phyloP scores from a whole-genome alignment of 2,329 filamentous ascomycete species.

The Trichoderma koningiopsis region DNA sequence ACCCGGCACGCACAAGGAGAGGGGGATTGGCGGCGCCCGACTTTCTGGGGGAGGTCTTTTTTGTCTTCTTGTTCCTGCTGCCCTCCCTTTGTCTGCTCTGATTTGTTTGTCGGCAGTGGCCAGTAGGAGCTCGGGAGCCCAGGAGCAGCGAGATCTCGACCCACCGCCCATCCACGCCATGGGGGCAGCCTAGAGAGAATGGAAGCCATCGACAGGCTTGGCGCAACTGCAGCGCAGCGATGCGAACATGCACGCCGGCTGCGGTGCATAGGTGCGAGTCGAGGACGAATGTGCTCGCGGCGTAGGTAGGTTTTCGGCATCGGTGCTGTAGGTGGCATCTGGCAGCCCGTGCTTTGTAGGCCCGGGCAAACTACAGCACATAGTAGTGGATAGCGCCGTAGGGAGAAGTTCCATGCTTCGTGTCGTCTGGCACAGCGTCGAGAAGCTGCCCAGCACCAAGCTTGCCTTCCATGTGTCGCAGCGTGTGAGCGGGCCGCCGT shows the following conservation, averaged over 20 bases:
- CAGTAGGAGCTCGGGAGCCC: conserved; percentile 19
- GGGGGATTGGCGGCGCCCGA: conserved; percentile 1
- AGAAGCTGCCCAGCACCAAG: background rate
- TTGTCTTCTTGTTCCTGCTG: background rate
- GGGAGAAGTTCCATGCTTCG: background rate
- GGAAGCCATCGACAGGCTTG: background rate
- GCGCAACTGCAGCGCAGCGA: conserved; percentile 4
- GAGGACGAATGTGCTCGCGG: background rate
- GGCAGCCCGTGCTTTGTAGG: background rate
- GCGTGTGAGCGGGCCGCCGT: conserved; percentile 27
- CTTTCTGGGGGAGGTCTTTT: conserved; percentile 18
- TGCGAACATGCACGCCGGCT: background rate
- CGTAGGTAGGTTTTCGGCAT: background rate
- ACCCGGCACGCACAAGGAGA: conserved; percentile 13
- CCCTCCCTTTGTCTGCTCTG: conserved; percentile 15
- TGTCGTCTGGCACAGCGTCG: background rate
- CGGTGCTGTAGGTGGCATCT: background rate
- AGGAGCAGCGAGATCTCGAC: conserved; percentile 23
- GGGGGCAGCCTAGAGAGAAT: conserved; percentile 12
- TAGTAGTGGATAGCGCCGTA: background rate
- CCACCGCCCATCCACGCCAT: conserved; percentile 22
- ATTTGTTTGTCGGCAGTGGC: conserved; percentile 17
- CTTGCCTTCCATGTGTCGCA: conserved; percentile 20
- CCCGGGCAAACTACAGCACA: background rate
- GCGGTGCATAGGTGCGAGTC: background rate